Evolutionary conservation across 2,329 filamentous ascomycete species (phyloP).

Genomic region (Daldinia sp.): DNA sequence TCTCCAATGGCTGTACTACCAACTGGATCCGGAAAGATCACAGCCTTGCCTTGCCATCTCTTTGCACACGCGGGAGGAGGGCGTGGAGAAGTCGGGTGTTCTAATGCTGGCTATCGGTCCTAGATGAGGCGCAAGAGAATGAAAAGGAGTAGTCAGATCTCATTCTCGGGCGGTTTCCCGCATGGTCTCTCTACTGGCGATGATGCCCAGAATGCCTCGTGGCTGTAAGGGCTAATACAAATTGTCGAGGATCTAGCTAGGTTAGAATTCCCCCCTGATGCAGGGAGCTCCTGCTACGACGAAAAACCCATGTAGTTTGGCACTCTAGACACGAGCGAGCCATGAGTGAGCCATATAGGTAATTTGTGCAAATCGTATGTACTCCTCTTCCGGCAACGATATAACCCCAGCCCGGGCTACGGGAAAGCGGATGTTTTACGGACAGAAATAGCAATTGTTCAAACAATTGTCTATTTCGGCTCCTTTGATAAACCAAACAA

Average conservation of each 20-base stretch:
- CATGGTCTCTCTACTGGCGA: conserved; percentile 2
- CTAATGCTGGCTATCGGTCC: conserved; percentile 13
- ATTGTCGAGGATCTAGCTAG: conserved; percentile 10
- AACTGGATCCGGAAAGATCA: conserved; percentile 18
- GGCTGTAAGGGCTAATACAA: neutral
- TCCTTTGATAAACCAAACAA: conserved; percentile 9
- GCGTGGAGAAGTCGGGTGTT: conserved; percentile 6
- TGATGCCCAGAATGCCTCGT: conserved; percentile 4
- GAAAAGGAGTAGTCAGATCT: conserved; percentile 29
- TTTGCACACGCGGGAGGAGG: conserved; percentile 6
- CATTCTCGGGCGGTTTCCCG: conserved; percentile 11
- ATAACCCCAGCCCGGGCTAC: conserved; percentile 7
- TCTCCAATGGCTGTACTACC: conserved; percentile 10
- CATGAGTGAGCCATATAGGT: conserved; percentile 2
- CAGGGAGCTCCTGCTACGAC: conserved; percentile 29
- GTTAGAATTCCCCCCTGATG: conserved; percentile 25
- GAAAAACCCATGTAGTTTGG: conserved; percentile 19
- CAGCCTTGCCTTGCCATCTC: conserved; percentile 24
- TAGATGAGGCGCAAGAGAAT: conserved; percentile 27
- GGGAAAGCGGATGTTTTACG: conserved; percentile 17
- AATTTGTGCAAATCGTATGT: conserved; percentile 2
- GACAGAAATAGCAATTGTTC: conserved; percentile 26
- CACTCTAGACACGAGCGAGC: conserved; percentile 2
- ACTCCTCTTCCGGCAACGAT: conserved; percentile 20
- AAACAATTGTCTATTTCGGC: conserved; percentile 10